Conservation (phyloP, 2,329 filamentous ascomycete genomes). For the Monosporascus sp. region DNA sequence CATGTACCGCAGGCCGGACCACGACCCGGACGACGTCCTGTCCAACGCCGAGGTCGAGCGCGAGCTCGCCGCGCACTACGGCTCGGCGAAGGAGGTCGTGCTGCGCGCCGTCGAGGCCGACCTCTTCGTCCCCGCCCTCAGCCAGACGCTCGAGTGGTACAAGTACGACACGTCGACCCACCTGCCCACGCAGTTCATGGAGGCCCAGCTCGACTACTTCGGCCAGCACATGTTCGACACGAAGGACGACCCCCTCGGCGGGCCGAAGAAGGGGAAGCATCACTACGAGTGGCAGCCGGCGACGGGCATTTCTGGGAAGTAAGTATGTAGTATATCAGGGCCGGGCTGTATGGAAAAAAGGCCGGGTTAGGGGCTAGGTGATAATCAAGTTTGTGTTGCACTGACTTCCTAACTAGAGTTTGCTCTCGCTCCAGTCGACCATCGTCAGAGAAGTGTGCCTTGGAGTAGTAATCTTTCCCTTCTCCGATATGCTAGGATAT, state of each 20-base stretch:
- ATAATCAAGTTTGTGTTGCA: too few species aligned
- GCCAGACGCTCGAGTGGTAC: constrained; percentile 59
- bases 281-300: constrained; percentile 58
- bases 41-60: constrained; percentile 39
- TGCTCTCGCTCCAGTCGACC: too few species aligned
- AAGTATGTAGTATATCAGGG: neutral
- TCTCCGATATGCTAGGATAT: too few species aligned
- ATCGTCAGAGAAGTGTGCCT: too few species aligned
- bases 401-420: too few species aligned
- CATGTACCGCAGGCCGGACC: constrained; percentile 33
- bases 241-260: constrained; percentile 45
- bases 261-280: constrained; percentile 50
- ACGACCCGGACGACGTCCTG: constrained; percentile 39
- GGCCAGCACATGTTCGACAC: constrained; percentile 62
- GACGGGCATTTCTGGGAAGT: neutral
- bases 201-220: constrained; percentile 68
- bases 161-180: constrained; percentile 57
- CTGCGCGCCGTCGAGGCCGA: constrained; percentile 50
- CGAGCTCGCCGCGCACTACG: constrained; percentile 48
- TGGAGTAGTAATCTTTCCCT: too few species aligned
- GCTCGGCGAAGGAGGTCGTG: constrained; percentile 50
- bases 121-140: constrained; percentile 54
- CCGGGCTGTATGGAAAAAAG: neutral
- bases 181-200: constrained; percentile 63
- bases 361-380: too few species aligned